Conservation (phyloP, 192 early-diverging fungal species). For the Coemansia sp. region DNA sequence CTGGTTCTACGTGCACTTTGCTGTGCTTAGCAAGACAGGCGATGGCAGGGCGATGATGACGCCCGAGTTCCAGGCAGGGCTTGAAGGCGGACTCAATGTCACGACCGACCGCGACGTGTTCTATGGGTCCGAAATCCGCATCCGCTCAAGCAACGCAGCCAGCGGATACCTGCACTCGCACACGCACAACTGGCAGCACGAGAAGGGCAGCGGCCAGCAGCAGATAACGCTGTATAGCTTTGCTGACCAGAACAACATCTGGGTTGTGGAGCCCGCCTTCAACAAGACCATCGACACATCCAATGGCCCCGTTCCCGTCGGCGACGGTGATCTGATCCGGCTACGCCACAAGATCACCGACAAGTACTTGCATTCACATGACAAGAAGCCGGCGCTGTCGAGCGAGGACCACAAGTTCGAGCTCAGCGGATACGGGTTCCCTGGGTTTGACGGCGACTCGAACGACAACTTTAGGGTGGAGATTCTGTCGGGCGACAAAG, state of each 20-base stretch:
- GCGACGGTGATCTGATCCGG: constrained; percentile 69
- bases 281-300: constrained; percentile 38
- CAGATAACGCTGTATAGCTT: constrained; percentile 80
- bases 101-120: constrained; percentile 52
- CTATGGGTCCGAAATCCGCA: constrained; percentile 54
- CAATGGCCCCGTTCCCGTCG: constrained; percentile 55
- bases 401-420: constrained; percentile 71
- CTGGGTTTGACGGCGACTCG: constrained; percentile 75
- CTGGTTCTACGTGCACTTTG: constrained; percentile 92
- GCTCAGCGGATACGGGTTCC: constrained; percentile 72
- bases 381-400: constrained; percentile 66
- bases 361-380: constrained; percentile 73
- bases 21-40: constrained; percentile 69
- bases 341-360: constrained; percentile 66
- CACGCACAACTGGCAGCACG: constrained; percentile 61
- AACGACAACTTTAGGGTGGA: constrained; percentile 91
- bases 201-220: constrained; percentile 75
- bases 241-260: constrained; percentile 87
- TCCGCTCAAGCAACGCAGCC: constrained; percentile 44
- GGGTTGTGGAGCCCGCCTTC: constrained; percentile 57
- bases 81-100: constrained; percentile 61
- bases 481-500: constrained; percentile 59
- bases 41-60: constrained; percentile 92
- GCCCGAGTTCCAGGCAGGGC: constrained; percentile 83
- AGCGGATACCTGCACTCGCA: constrained; percentile 63